phyloP scores from a whole-genome alignment of 805 yeast species.

The Sungouiozyma intestinalis region DNA sequence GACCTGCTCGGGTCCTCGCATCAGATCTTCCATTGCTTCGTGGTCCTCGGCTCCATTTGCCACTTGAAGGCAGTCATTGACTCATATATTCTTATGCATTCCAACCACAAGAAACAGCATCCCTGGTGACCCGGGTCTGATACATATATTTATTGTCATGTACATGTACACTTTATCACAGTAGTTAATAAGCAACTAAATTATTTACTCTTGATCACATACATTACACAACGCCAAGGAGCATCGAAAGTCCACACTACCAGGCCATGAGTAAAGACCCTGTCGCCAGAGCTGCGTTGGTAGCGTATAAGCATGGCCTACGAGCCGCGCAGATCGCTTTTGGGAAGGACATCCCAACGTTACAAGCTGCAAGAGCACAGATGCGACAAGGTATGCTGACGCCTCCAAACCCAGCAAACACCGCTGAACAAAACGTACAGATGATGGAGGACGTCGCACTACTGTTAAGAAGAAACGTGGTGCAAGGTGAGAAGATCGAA shows the following conservation, averaged over 20 bases:
- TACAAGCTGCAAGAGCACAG: conserved; percentile 49
- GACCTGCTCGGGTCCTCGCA: conserved; percentile 74
- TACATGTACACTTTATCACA: too few relatives aligned
- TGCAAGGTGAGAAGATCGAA: conserved; percentile 56
- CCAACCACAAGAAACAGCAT: conserved; percentile 3
- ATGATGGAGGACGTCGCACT: conserved; percentile 60
- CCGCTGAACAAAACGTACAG: conserved; percentile 37
- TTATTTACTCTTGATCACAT: too few relatives aligned
- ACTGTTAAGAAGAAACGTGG: conserved; percentile 66
- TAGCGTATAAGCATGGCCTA: conserved; percentile 55
- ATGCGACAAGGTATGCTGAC: conserved; percentile 40
- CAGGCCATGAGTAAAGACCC: not conserved
- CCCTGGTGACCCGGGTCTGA: not conserved
- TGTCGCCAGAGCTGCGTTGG: conserved; percentile 4
- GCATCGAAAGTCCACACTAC: not conserved
- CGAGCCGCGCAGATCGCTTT: conserved; percentile 60
- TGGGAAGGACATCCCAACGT: conserved; percentile 32
- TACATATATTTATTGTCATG: too few relatives aligned
- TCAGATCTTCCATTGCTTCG: conserved; percentile 72
- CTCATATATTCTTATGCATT: conserved; percentile 37
- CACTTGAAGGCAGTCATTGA: conserved; percentile 61
- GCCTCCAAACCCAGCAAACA: conserved; percentile 39
- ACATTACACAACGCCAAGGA: not conserved
- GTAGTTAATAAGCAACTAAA: too few relatives aligned
- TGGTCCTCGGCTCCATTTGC: conserved; percentile 64